phyloP scores from a whole-genome alignment of 192 early-diverging fungal species.

The Coemansia sp. region DNA sequence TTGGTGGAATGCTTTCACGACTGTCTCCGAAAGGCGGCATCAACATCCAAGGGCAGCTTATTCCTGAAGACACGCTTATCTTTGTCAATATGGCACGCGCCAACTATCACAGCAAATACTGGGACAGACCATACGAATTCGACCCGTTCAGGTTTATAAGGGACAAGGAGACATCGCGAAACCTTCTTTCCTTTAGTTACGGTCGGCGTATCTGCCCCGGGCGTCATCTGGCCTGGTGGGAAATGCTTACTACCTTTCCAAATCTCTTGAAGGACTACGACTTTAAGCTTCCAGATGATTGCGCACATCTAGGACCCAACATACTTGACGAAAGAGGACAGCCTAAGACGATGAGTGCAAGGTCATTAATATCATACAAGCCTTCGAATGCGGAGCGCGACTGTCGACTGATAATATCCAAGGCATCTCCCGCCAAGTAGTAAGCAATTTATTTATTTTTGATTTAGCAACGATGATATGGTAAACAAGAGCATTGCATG shows the following conservation, averaged over 20 bases:
- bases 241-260: slow-evolving; percentile 25
- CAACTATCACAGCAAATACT: slow-evolving; percentile 14
- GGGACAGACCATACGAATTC: slow-evolving; percentile 26
- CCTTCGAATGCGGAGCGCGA: slow-evolving; percentile 22
- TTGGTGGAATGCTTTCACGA: slow-evolving; percentile 21
- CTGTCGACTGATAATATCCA: slow-evolving; percentile 13
- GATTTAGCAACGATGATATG: no score
- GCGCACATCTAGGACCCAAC: slow-evolving; percentile 20
- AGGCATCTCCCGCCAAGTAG: background rate
- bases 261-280: slow-evolving; percentile 37
- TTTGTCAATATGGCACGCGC: slow-evolving; percentile 18
- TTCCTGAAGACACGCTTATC: slow-evolving; percentile 21
- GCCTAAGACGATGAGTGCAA: slow-evolving; percentile 26
- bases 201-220: slow-evolving; percentile 34
- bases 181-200: slow-evolving; percentile 26
- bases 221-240: slow-evolving; percentile 26
- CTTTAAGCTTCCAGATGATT: slow-evolving; percentile 20
- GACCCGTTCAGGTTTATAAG: slow-evolving; percentile 20
- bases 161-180: slow-evolving; percentile 8
- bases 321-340: slow-evolving; percentile 25
- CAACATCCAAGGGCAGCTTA: slow-evolving; percentile 17
- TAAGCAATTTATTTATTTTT: no score
- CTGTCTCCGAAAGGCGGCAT: slow-evolving; percentile 30
- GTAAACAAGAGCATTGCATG: no score
- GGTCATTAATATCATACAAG: slow-evolving; percentile 14